A percentile compares a stretch with the other conserved stretches of the same genome.
These are phyloP conservation scores for Penicillium sp. DNA, from an alignment of 2,329 filamentous ascomycete genomes.

Conservation along the genomic window DNA sequence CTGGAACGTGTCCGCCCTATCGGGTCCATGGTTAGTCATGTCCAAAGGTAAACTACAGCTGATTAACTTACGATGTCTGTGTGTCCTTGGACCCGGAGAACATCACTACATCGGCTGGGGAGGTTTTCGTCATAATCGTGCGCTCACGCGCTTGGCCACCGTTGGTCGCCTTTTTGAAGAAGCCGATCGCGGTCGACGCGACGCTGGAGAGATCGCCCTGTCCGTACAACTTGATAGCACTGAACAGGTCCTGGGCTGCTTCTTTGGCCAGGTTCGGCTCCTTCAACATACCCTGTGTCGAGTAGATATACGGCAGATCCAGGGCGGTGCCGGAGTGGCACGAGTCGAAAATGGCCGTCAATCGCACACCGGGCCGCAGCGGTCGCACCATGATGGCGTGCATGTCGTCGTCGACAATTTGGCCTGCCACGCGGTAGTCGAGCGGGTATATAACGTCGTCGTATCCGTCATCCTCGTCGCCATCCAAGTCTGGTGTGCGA, in stretches of 20 bases:
- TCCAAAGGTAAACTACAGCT: not conserved
- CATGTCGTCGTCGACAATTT: constrained; percentile 75
- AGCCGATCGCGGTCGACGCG: constrained; percentile 69
- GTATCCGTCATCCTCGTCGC: constrained; percentile 69
- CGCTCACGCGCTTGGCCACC: constrained; percentile 74
- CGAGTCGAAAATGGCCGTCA: constrained; percentile 64
- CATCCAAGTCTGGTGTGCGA: constrained; percentile 67
- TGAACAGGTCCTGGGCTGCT: constrained; percentile 59
- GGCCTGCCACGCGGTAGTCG: constrained; percentile 63
- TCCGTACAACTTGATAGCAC: constrained; percentile 69
- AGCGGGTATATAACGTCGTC: constrained; percentile 77
- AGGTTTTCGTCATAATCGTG: constrained; percentile 83
- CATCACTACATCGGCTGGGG: constrained; percentile 92
- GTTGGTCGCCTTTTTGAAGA: constrained; percentile 81
- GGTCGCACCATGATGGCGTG: constrained; percentile 71
- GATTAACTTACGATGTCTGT: constrained; percentile 59
- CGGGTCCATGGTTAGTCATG: not conserved
- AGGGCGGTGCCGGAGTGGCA: constrained; percentile 64
- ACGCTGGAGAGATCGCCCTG: constrained; percentile 78
- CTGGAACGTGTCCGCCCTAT: constrained; percentile 84
- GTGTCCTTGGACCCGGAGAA: constrained; percentile 95
- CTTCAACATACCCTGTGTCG: constrained; percentile 62
- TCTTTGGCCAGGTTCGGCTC: constrained; percentile 65
- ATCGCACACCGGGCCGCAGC: constrained; percentile 78
- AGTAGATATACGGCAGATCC: constrained; percentile 65